These are phyloP conservation scores for Hymenoscyphus scutula DNA, from an alignment of 2,329 filamentous ascomycete species.

Conservation along the genomic window DNA sequence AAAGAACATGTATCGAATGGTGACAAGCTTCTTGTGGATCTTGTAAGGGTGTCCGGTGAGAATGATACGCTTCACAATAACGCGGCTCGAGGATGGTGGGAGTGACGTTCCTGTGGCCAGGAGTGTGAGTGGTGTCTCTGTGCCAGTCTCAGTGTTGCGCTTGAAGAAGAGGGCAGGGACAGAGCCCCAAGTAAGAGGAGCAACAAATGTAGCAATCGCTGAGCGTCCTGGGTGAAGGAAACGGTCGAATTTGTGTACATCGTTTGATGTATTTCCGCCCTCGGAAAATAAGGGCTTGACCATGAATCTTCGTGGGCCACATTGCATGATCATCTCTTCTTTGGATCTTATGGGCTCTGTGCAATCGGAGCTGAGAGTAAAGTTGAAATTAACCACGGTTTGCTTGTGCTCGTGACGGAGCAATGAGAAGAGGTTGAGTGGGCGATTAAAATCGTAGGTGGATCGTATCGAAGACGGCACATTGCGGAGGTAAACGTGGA, in stretches of 20 bases:
- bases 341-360: slow-evolving; percentile 81
- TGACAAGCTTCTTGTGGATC: slow-evolving; percentile 97
- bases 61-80: slow-evolving; percentile 91
- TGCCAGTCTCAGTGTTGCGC: slow-evolving; percentile 46
- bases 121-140: slow-evolving; percentile 59
- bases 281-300: slow-evolving; percentile 91
- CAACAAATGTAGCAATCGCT: slow-evolving; percentile 85
- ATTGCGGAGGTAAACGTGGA: slow-evolving; percentile 71
- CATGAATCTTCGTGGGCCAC: slow-evolving; percentile 79
- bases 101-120: slow-evolving; percentile 86
- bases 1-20: slow-evolving; percentile 99
- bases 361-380: slow-evolving; percentile 78
- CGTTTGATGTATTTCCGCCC: slow-evolving; percentile 86
- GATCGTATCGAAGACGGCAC: slow-evolving; percentile 54
- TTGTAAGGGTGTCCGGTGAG: slow-evolving; percentile 96
- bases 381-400: slow-evolving; percentile 83
- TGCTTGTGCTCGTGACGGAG: slow-evolving; percentile 94
- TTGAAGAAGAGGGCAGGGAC: slow-evolving; percentile 90
- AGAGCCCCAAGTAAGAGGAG: slow-evolving; percentile 87
- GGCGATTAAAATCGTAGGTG: slow-evolving; percentile 52
- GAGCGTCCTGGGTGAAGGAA: slow-evolving; percentile 89
- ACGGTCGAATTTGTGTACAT: slow-evolving; percentile 95
- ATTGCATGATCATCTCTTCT: slow-evolving; percentile 87
- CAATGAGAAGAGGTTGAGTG: slow-evolving; percentile 78
- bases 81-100: slow-evolving; percentile 70